Percentiles rank a stretch among this genome's conserved stretches.
Evolutionary conservation across 805 yeast species (phyloP).

Genomic region (Hanseniaspora clermontiae): DNA sequence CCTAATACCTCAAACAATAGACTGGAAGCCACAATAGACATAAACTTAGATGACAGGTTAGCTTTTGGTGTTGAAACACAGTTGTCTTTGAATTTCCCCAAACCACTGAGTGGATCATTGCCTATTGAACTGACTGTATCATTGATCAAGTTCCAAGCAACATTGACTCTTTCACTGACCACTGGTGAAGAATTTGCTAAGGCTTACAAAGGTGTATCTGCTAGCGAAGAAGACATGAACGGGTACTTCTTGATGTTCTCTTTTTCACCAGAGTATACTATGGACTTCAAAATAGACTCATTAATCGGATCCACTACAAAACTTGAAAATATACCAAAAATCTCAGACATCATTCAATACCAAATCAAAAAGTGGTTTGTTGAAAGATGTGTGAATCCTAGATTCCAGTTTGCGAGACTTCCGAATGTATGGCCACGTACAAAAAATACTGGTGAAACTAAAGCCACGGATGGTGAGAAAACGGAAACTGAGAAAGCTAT

Average conservation of each 20-base stretch:
- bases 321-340: constrained; percentile 83
- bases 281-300: constrained; percentile 81
- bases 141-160: constrained; percentile 80
- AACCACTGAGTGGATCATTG: constrained; percentile 68
- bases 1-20: constrained; percentile 37
- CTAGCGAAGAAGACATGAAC: constrained; percentile 6
- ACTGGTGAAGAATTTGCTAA: constrained; percentile 25
- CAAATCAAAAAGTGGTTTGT: constrained; percentile 78
- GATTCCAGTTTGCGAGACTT: constrained; percentile 69
- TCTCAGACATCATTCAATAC: constrained; percentile 70
- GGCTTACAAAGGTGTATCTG: constrained; percentile 19
- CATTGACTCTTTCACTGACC: constrained; percentile 63
- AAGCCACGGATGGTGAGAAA: constrained; percentile 17
- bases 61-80: constrained; percentile 78
- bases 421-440: constrained; percentile 82
- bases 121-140: constrained; percentile 81
- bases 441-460: constrained; percentile 38
- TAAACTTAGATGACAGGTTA: constrained; percentile 74
- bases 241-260: constrained; percentile 77
- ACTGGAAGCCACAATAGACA: constrained; percentile 80
- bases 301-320: constrained; percentile 87
- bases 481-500: neutral
- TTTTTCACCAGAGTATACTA: constrained; percentile 78
- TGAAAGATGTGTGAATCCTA: constrained; percentile 87
- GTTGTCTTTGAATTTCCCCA: constrained; percentile 66